Evolutionary conservation across 2,329 filamentous ascomycete genomes (phyloP).

Genomic region (Tolypocladium cylindrosporum): DNA sequence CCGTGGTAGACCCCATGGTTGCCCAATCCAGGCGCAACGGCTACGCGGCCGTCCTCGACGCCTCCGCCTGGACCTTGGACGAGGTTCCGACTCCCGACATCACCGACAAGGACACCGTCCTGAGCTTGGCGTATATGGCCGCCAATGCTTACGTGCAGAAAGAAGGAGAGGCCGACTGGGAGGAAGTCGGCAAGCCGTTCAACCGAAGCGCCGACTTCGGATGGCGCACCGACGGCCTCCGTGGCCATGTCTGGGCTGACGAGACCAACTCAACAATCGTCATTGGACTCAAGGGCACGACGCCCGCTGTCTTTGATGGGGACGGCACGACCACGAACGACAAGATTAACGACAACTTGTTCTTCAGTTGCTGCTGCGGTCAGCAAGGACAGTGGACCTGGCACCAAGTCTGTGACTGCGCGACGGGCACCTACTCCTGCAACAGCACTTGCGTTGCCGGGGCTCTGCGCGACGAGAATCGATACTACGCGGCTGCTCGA

Average conservation of each 20-base stretch:
- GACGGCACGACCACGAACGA: constrained; percentile 94
- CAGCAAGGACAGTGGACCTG: constrained; percentile 86
- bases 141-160: constrained; percentile 78
- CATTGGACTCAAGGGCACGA: constrained; percentile 88
- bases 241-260: constrained; percentile 88
- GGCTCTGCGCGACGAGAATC: constrained; percentile 69
- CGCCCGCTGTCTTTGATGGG: constrained; percentile 87
- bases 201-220: constrained; percentile 87
- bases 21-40: constrained; percentile 61
- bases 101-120: constrained; percentile 72
- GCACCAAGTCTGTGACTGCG: constrained; percentile 89
- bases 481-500: constrained; percentile 82
- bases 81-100: constrained; percentile 70
- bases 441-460: constrained; percentile 81
- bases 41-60: constrained; percentile 55
- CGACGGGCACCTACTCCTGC: constrained; percentile 76
- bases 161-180: constrained; percentile 67
- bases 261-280: constrained; percentile 77
- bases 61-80: constrained; percentile 75
- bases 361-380: constrained; percentile 95
- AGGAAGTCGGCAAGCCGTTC: constrained; percentile 67
- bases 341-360: constrained; percentile 95
- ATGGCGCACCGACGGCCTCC: constrained; percentile 80
- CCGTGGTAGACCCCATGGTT: constrained; percentile 69
- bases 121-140: constrained; percentile 81